Percentiles rank a stretch among this genome's conserved stretches.
phyloP scores from a whole-genome alignment of 192 early-diverging fungal species.

The Backusella parvicylindrica region DNA sequence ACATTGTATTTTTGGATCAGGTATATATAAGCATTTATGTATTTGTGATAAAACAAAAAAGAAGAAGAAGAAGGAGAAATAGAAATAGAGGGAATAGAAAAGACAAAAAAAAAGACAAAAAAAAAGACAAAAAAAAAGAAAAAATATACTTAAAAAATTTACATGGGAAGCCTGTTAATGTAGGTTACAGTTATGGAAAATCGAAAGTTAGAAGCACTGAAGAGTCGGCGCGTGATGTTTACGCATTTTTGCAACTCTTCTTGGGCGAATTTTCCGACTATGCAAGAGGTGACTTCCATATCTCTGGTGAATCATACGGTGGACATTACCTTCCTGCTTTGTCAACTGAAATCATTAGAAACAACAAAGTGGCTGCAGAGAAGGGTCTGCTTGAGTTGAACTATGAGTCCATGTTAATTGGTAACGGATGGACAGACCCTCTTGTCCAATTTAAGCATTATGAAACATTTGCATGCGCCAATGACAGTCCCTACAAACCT shows the following conservation, averaged over 20 bases:
- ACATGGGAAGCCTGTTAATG: constrained; percentile 66
- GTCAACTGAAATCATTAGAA: constrained; percentile 68
- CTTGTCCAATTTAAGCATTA: constrained; percentile 87
- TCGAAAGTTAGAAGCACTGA: constrained; percentile 65
- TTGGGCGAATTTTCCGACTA: constrained; percentile 86
- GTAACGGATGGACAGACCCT: constrained; percentile 90
- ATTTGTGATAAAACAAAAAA: neutral
- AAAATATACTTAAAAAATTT: neutral
- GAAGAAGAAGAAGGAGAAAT: neutral
- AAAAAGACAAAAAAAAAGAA: neutral
- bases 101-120: neutral
- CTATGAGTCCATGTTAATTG: constrained; percentile 75
- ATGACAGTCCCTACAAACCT: constrained; percentile 52
- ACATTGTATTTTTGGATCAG: constrained; percentile 82
- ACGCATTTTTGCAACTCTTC: constrained; percentile 92
- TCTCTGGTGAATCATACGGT: constrained; percentile 76
- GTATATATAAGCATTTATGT: constrained; percentile 14
- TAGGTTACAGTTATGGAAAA: constrained; percentile 86
- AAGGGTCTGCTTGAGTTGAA: constrained; percentile 42
- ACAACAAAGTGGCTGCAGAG: constrained; percentile 53
- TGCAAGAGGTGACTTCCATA: constrained; percentile 70
- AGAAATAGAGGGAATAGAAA: no score
- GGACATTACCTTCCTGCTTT: constrained; percentile 96
- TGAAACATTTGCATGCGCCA: constrained; percentile 70
- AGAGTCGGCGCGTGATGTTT: constrained; percentile 82